Conservation (phyloP, 345 rosid species). For the Sonneratia alba region DNA sequence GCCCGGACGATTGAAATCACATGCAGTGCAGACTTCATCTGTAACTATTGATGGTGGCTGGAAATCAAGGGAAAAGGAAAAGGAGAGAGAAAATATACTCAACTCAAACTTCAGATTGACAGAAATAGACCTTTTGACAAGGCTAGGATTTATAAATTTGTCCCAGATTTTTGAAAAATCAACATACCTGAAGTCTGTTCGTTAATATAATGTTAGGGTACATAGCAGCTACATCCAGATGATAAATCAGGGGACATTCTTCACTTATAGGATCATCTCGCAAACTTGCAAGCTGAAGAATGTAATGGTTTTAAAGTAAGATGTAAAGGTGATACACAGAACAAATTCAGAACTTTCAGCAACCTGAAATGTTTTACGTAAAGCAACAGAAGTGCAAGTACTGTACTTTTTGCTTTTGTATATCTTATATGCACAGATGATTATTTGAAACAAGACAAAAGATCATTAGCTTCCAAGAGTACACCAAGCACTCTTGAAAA, state of each 20-base stretch:
- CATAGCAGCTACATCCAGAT: conserved; percentile 98
- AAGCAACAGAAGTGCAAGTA: not conserved
- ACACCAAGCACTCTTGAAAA: not conserved
- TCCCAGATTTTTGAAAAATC: not conserved
- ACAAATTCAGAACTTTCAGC: not conserved
- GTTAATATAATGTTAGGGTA: conserved; percentile 97
- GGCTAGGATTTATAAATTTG: not conserved
- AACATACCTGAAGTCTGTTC: conserved; percentile 87
- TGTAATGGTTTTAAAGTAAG: conserved; percentile 2
- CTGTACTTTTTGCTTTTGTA: not conserved
- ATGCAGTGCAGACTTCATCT: conserved; percentile 86
- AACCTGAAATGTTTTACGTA: not conserved
- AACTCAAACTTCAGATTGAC: not conserved
- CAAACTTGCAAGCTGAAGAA: conserved; percentile 61
- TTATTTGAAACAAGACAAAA: not conserved
- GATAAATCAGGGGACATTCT: conserved; percentile 95
- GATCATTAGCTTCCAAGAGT: not conserved
- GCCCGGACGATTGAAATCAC: conserved; percentile 93
- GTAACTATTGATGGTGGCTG: conserved; percentile 95
- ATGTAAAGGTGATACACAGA: not conserved
- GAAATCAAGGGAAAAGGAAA: conserved; percentile 16
- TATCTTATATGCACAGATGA: not conserved
- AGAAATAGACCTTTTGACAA: not conserved
- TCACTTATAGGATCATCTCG: conserved; percentile 75
- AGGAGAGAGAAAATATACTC: not conserved